Conservation (phyloP, 1,139 yeast species). For the Groenewaldozyma sp. region DNA sequence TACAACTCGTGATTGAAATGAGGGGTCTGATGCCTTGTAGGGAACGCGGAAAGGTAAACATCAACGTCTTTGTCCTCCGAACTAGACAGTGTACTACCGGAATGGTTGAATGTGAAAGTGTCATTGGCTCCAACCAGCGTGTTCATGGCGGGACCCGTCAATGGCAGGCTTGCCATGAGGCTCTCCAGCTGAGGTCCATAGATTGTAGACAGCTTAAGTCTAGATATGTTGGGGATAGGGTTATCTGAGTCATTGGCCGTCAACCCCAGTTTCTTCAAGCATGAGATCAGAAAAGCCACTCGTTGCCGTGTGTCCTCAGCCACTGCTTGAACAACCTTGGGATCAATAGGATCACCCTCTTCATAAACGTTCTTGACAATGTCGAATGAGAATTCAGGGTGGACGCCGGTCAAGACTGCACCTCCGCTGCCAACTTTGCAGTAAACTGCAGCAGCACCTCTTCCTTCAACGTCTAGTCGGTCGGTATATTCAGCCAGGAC, state of each 20-base stretch:
- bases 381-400: constrained; percentile 62
- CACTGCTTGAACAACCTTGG: constrained; percentile 34
- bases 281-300: constrained; percentile 44
- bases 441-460: constrained; percentile 57
- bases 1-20: constrained; percentile 58
- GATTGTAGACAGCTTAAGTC: constrained; percentile 40
- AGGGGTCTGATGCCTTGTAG: constrained; percentile 44
- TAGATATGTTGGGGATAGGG: constrained; percentile 61
- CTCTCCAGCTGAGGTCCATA: constrained; percentile 19
- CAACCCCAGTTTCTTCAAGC: constrained; percentile 55
- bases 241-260: constrained; percentile 43
- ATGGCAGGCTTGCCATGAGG: constrained; percentile 28
- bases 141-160: constrained; percentile 33
- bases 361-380: constrained; percentile 13
- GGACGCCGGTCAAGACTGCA: constrained; percentile 76
- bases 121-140: constrained; percentile 46
- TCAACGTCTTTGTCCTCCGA: constrained; percentile 42
- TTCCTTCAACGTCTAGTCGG: constrained; percentile 36
- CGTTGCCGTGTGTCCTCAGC: constrained; percentile 40
- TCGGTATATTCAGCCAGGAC: constrained; percentile 60
- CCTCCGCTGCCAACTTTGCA: constrained; percentile 65
- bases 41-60: constrained; percentile 39
- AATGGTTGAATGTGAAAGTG: constrained; percentile 23
- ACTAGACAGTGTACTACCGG: constrained; percentile 35
- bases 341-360: constrained; percentile 26